Conservation (phyloP, 805 yeast species). For the Spencermartinsiella europaea region DNA sequence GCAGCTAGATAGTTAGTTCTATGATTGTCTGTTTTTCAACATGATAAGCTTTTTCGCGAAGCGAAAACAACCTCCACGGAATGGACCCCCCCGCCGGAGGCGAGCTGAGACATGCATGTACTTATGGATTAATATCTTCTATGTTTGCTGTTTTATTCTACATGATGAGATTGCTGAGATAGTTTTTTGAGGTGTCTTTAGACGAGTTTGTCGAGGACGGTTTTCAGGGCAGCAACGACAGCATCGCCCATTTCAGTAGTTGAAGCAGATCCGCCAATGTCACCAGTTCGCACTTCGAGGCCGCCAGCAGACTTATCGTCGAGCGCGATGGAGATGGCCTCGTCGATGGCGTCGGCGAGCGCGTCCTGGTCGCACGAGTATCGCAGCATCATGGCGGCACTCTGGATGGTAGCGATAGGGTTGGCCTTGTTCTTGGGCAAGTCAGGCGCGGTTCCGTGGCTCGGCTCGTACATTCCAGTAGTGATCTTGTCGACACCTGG, state of each 20-base stretch:
- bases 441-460: conserved; percentile 97
- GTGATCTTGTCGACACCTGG: conserved; percentile 87
- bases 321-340: conserved; percentile 1
- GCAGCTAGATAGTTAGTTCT: too few relatives aligned
- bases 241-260: conserved; percentile 7
- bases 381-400: conserved; percentile 6
- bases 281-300: conserved; percentile 15
- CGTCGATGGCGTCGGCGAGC: conserved; percentile 5
- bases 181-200: too few relatives aligned
- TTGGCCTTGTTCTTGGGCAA: conserved; percentile 77
- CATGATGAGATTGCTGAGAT: too few relatives aligned
- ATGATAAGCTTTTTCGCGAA: too few relatives aligned
- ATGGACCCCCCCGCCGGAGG: too few relatives aligned
- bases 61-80: too few relatives aligned
- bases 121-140: too few relatives aligned
- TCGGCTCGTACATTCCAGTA: conserved; percentile 92
- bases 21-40: too few relatives aligned
- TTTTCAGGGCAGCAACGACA: conserved; percentile 1
- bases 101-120: too few relatives aligned
- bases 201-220: conserved; percentile 4
- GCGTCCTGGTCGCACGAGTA: conserved; percentile 4
- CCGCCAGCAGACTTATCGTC: conserved; percentile 22
- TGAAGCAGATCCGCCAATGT: conserved; percentile 6
- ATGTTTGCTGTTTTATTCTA: too few relatives aligned
- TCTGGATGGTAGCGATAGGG: conserved; percentile 42